Evolutionary conservation across 495 filamentous ascomycete genomes (phyloP).

Genomic region (Aspergillus taichungensis): DNA sequence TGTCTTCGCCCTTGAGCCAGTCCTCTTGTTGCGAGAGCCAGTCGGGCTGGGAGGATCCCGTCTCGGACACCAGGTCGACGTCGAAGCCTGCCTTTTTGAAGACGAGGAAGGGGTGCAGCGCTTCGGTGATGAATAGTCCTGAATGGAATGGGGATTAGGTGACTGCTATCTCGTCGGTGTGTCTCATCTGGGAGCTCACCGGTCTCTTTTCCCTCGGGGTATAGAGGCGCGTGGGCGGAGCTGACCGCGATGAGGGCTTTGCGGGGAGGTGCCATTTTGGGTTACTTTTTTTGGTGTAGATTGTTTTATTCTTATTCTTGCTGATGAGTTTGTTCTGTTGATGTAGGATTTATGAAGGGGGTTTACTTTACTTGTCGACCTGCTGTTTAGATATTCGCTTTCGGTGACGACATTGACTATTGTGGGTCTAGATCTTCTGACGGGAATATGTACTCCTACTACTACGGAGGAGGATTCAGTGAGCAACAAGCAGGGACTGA

Average conservation of each 20-base stretch:
- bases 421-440: too few species aligned
- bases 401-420: too few species aligned
- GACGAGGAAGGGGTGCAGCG: conserved; percentile 39
- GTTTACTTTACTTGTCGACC: too few species aligned
- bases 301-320: too few species aligned
- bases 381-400: too few species aligned
- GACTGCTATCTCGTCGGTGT: neutral
- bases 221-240: conserved; percentile 35
- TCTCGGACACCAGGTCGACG: conserved; percentile 43
- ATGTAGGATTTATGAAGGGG: too few species aligned
- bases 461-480: too few species aligned
- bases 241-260: conserved; percentile 39
- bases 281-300: too few species aligned
- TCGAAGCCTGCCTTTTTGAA: conserved; percentile 38
- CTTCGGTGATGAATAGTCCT: conserved; percentile 40
- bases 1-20: conserved; percentile 30
- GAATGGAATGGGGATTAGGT: too few species aligned
- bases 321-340: too few species aligned
- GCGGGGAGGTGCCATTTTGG: conserved; percentile 32
- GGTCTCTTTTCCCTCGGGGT: conserved; percentile 29
- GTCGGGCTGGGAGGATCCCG: conserved; percentile 36
- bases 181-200: conserved; percentile 8
- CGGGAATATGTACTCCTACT: too few species aligned
- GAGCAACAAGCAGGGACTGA: too few species aligned
- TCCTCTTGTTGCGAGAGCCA: conserved; percentile 37